Conservation (phyloP, 1,284 basidiomycete genomes). For the Puccinia horiana region DNA sequence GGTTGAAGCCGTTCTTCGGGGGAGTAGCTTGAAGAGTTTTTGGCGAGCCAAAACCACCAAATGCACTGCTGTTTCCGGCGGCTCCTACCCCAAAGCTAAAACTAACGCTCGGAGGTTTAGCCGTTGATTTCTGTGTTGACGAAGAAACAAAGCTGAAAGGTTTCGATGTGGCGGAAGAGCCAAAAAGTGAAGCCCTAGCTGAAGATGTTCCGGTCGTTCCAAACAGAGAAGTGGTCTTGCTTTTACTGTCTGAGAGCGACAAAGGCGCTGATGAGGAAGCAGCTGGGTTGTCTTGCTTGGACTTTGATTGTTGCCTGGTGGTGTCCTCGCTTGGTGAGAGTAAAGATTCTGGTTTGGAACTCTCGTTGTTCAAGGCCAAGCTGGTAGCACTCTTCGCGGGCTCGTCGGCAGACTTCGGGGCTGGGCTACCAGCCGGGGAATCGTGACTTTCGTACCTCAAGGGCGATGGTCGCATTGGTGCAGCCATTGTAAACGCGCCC, state of each 20-base stretch:
- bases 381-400: not conserved
- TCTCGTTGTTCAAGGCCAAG: not conserved
- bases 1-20: constrained; percentile 34
- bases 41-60: constrained; percentile 34
- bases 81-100: constrained; percentile 18
- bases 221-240: not conserved
- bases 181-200: not conserved
- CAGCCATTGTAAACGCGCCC: constrained; percentile 25
- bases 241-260: not conserved
- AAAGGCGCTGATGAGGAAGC: not conserved
- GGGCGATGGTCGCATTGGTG: constrained; percentile 25
- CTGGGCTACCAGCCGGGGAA: not conserved
- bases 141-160: constrained; percentile 22
- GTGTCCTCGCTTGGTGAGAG: not conserved
- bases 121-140: not conserved
- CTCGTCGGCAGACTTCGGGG: not conserved
- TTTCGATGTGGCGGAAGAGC: not conserved
- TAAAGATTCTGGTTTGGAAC: constrained; percentile 6
- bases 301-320: not conserved
- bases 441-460: constrained; percentile 28
- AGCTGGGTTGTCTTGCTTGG: not conserved
- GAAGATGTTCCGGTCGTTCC: not conserved
- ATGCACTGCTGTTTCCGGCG: not conserved
- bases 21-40: constrained; percentile 8
- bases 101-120: constrained; percentile 20